Conservation (phyloP, 345 rosid genomes). For the Anacardium occidentale region DNA sequence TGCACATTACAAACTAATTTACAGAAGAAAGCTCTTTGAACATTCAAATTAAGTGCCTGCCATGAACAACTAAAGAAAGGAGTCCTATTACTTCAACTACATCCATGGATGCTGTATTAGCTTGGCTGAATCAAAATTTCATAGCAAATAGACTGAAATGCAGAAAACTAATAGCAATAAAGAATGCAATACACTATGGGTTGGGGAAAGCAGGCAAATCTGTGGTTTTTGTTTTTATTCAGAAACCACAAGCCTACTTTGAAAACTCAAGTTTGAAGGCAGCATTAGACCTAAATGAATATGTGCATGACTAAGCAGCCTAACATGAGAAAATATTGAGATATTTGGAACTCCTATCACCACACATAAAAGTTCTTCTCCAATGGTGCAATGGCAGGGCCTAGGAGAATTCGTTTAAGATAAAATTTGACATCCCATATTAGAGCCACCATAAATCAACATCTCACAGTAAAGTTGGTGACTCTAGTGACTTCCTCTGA, state of each 20-base stretch:
- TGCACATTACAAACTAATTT: not conserved
- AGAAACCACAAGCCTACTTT: not conserved
- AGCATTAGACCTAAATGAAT: not conserved
- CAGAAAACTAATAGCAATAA: not conserved
- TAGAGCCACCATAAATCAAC: too few relatives aligned
- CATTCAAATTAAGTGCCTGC: not conserved
- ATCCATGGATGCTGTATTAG: not conserved
- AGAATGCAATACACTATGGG: conserved; percentile 5
- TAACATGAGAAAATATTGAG: not conserved
- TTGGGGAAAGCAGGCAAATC: not conserved
- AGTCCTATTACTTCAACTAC: not conserved
- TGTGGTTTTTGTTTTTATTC: too few relatives aligned
- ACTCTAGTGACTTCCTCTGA: too few relatives aligned
- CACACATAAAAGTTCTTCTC: too few relatives aligned
- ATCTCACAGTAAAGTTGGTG: too few relatives aligned
- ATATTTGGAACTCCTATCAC: not conserved
- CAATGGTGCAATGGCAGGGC: too few relatives aligned
- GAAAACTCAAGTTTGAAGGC: not conserved
- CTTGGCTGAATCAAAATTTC: not conserved
- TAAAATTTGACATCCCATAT: too few relatives aligned
- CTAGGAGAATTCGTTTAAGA: too few relatives aligned
- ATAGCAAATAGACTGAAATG: not conserved
- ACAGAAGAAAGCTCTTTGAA: not conserved
- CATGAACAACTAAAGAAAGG: not conserved
- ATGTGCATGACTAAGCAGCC: not conserved